phyloP scores from a whole-genome alignment of 1,139 yeast species.

The Blastobotrys proliferans region DNA sequence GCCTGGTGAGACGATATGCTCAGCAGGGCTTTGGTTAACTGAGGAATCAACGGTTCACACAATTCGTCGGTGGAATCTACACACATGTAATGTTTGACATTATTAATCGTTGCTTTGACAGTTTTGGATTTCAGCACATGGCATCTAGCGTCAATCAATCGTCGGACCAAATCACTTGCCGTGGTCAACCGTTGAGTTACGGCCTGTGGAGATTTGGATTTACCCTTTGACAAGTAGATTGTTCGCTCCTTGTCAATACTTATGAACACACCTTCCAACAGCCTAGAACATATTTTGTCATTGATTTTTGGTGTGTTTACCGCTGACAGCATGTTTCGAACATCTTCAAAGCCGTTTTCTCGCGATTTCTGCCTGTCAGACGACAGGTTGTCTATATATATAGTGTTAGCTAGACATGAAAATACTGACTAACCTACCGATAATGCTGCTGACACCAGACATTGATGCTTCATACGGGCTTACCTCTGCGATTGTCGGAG shows the following conservation, averaged over 20 bases:
- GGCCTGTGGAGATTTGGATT: slow-evolving; percentile 1
- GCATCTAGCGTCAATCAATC: slow-evolving; percentile 13
- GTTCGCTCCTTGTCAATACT: slow-evolving; percentile 9
- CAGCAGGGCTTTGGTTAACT: slow-evolving; percentile 17
- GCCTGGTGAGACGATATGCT: slow-evolving; percentile 18
- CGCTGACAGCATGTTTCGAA: background rate
- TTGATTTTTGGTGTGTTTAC: too few species aligned
- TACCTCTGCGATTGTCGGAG: too few species aligned
- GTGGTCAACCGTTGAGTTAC: slow-evolving; percentile 12
- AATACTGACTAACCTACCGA: too few species aligned
- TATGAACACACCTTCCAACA: slow-evolving; percentile 14
- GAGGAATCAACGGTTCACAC: slow-evolving; percentile 18
- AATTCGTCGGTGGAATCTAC: slow-evolving; percentile 10
- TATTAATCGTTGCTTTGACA: slow-evolving; percentile 12
- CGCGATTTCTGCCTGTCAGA: slow-evolving; percentile 18
- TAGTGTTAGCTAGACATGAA: too few species aligned
- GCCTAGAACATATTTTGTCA: slow-evolving; percentile 11
- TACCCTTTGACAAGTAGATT: slow-evolving; percentile 1
- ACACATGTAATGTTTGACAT: slow-evolving; percentile 15
- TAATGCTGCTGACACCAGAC: too few species aligned
- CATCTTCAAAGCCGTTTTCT: slow-evolving; percentile 7
- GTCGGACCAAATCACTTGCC: slow-evolving; percentile 13
- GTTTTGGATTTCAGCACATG: slow-evolving; percentile 15
- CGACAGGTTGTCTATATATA: slow-evolving; percentile 13
- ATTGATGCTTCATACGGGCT: too few species aligned